phyloP scores from a whole-genome alignment of 2,329 filamentous ascomycete species.

The Claviceps arundinis region DNA sequence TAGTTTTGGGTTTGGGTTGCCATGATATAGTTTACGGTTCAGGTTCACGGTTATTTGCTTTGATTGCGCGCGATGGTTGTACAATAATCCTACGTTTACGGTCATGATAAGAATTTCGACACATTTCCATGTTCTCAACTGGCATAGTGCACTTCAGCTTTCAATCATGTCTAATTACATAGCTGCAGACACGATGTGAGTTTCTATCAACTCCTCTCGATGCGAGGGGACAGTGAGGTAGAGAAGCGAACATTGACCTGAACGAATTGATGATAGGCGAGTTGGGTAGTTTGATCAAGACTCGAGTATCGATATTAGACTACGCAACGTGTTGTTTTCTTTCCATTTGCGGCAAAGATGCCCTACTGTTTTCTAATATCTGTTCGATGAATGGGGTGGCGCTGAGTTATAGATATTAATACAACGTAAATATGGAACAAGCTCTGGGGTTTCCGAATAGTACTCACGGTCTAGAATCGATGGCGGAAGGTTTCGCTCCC shows the following conservation, averaged over 20 bases:
- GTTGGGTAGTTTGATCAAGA: neutral
- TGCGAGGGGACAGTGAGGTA: no score
- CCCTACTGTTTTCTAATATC: neutral
- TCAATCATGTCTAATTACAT: no score
- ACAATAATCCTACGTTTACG: constrained; percentile 60
- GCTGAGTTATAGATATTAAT: constrained; percentile 9
- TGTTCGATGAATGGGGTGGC: constrained; percentile 11
- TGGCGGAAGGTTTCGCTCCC: constrained; percentile 78
- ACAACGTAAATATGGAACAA: no score
- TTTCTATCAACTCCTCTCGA: no score
- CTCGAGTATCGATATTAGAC: neutral
- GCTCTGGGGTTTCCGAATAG: neutral
- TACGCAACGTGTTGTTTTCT: neutral
- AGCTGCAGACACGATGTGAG: no score
- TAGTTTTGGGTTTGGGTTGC: constrained; percentile 55
- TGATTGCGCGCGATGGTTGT: constrained; percentile 47
- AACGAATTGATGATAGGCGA: neutral
- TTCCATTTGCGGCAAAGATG: neutral
- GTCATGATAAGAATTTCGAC: constrained; percentile 28
- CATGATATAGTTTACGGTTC: constrained; percentile 71
- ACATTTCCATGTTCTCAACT: neutral
- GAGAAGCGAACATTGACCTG: neutral
- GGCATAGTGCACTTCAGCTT: no score
- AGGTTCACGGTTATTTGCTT: constrained; percentile 51
- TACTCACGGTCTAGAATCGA: constrained; percentile 70